phyloP scores from a whole-genome alignment of 2,329 filamentous ascomycete genomes.

The Penicillium sp. region DNA sequence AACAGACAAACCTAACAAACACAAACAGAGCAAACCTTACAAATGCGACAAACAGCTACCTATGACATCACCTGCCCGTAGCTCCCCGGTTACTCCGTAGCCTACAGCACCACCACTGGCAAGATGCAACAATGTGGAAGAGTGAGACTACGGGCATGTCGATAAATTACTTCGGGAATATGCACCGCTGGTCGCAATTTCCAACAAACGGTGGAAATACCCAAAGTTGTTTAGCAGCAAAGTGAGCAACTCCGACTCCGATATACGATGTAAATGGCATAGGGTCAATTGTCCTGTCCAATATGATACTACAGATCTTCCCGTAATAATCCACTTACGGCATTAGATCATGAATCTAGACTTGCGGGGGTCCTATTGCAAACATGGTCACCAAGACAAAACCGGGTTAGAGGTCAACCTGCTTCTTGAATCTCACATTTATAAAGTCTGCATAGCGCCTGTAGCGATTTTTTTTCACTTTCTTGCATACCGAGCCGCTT shows the following conservation, averaged over 20 bases:
- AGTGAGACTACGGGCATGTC: neutral
- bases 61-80: slow-evolving; percentile 18
- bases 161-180: neutral
- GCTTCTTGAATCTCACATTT: neutral
- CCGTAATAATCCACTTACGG: slow-evolving; percentile 2
- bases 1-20: slow-evolving; percentile 11
- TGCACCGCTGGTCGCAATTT: neutral
- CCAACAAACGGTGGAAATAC: neutral
- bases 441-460: neutral
- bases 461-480: neutral
- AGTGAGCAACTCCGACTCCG: neutral
- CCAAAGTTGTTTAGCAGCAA: neutral
- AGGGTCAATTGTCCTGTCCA: slow-evolving; percentile 7
- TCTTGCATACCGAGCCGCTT: neutral
- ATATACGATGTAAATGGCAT: neutral
- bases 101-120: neutral
- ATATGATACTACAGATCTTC: slow-evolving; percentile 10
- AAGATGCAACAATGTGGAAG: slow-evolving; percentile 14
- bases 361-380: slow-evolving; percentile 22
- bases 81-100: neutral
- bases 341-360: slow-evolving; percentile 17
- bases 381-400: slow-evolving; percentile 18
- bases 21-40: slow-evolving; percentile 17
- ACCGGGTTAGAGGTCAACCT: slow-evolving; percentile 15
- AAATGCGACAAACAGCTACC: slow-evolving; percentile 18